Percentiles rank a stretch among this genome's conserved stretches.
Conservation (phyloP, 225 moss, liverwort and hornwort species). For the Bryum argenteum region DNA sequence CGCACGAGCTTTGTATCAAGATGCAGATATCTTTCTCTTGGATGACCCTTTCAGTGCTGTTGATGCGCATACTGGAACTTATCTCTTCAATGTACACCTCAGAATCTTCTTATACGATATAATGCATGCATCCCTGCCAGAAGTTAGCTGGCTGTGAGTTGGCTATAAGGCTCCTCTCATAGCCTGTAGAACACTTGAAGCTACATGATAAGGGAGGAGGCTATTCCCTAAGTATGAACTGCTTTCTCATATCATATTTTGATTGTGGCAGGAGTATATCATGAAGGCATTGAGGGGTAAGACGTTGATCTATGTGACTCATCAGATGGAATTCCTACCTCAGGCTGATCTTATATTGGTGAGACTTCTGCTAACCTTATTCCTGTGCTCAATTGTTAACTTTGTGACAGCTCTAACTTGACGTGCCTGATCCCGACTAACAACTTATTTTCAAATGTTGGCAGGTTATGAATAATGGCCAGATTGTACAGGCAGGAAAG, state of each 20-base stretch:
- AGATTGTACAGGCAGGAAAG: slow-evolving; percentile 58
- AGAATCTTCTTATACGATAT: background rate
- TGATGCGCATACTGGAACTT: slow-evolving; percentile 68
- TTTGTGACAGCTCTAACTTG: background rate
- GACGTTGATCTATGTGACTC: slow-evolving; percentile 68
- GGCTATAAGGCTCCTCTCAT: background rate
- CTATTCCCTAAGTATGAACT: background rate
- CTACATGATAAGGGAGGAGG: background rate
- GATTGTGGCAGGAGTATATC: slow-evolving; percentile 46
- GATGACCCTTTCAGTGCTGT: slow-evolving; percentile 77
- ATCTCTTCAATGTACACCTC: slow-evolving; percentile 50
- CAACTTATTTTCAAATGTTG: slow-evolving; percentile 15
- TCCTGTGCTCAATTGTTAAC: background rate
- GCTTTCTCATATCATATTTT: background rate
- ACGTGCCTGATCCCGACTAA: background rate
- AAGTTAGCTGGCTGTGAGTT: background rate
- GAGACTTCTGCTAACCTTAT: background rate
- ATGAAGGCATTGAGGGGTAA: slow-evolving; percentile 54
- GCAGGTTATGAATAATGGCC: slow-evolving; percentile 60
- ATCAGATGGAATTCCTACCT: slow-evolving; percentile 70
- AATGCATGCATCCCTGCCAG: background rate
- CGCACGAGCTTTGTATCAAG: slow-evolving; percentile 67
- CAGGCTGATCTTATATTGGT: slow-evolving; percentile 69
- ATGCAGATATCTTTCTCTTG: slow-evolving; percentile 59
- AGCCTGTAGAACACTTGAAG: background rate